Base-by-base conservation (phyloP, 495 filamentous ascomycete species). In the Neurospora terricola region DNA sequence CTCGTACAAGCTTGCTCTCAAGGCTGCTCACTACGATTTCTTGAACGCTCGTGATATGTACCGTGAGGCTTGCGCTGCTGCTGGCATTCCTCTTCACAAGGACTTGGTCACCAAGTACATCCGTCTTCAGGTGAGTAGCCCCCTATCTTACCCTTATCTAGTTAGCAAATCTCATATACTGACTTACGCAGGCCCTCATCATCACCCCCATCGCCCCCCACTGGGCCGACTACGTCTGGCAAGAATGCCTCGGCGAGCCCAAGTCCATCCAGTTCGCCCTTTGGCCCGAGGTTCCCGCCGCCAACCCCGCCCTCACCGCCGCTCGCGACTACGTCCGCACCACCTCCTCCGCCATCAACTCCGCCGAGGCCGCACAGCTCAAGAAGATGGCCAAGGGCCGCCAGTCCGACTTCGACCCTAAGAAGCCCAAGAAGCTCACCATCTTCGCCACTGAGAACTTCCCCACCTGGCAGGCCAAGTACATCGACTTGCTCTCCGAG, bases 171-270 rank as follows among this genome's bases (percentile, higher is more conserved):
- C 4, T 92, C 70, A 86, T 96, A 83, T 96, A 75, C 83, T 97
- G 70, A 69, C 76, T 21, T 75, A 76, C 10, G 76, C 81, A 76
- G 74, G 81, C 78, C 18, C 75, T 82, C 39, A 38, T 81, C 27
- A 75, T 84, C 21, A 87, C 90, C 10, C 90, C 91, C 38, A 90
- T 96, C 74, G 91, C 94, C 11, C 96, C 96, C 70, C 96, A 99
- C 84, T 99, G 94, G 92, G 86, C 93, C 70, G 96, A 98, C 77
- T 92, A 96, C 80, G 88, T 99, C 78, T 98, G 93, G 92, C 88
- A 90, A 43, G 94, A 98, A 81, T 86, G 98, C 12, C 90, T 99
- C 73, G 86, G 89, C 73, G 91, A 97, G 84, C 75, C 85, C 69
- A 82, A 85, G 54, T 92, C 91, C 4, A 89, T 98, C 79, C 94